Evolutionary conservation across 306 rosid species (phyloP).

Genomic region (Malus sylvestris): DNA sequence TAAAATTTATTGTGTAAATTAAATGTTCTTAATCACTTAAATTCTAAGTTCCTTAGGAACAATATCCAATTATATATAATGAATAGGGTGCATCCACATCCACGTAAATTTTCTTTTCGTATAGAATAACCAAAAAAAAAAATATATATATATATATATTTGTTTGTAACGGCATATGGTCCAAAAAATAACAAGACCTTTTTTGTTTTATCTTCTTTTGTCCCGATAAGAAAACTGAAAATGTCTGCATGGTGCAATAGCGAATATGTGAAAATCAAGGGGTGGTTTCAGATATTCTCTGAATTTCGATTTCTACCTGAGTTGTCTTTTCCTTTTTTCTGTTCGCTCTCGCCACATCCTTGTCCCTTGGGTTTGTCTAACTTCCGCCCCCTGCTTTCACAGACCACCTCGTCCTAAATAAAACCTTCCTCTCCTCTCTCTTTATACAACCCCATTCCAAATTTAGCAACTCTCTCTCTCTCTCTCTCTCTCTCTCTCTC

Average conservation of each 20-base stretch:
- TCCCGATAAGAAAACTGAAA: background rate
- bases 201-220: background rate
- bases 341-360: background rate
- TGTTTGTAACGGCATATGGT: too few relatives aligned
- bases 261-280: background rate
- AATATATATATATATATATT: too few relatives aligned
- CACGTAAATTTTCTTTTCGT: too few relatives aligned
- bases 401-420: background rate
- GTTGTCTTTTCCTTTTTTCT: background rate
- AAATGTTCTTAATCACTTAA: too few relatives aligned
- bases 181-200: too few relatives aligned
- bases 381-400: background rate
- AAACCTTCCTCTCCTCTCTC: conserved; percentile 1
- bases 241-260: background rate
- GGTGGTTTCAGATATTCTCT: background rate
- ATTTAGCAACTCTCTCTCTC: conserved; percentile 26
- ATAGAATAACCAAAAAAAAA: too few relatives aligned
- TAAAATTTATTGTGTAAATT: too few relatives aligned
- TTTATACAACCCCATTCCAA: conserved; percentile 21
- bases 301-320: background rate
- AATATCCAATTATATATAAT: too few relatives aligned
- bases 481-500: background rate
- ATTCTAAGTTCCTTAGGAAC: rapidly evolving
- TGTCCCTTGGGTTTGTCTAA: background rate
- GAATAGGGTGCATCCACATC: too few relatives aligned